A percentile compares a stretch with the other conserved stretches of the same genome.
Conservation (phyloP, 208 protist genomes). For the Acanthamoeba triangularis region DNA sequence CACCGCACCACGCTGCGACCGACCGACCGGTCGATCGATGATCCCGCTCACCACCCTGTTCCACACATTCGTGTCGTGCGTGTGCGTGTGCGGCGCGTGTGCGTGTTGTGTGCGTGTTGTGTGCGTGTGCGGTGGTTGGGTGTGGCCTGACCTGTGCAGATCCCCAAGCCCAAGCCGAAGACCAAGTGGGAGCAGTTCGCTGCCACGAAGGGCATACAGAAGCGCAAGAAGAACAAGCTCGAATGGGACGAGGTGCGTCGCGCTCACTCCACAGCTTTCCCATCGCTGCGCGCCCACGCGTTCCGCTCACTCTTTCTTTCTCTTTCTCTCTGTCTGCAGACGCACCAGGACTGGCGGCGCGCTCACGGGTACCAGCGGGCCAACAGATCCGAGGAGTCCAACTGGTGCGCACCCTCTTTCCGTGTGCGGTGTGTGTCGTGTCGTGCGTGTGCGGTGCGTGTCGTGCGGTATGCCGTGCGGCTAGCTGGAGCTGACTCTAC, state of each 20-base stretch:
- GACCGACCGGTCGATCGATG: no score
- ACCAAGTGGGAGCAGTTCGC: constrained; percentile 74
- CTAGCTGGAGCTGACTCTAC: neutral
- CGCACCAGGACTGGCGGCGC: constrained; percentile 73
- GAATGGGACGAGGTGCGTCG: constrained; percentile 71
- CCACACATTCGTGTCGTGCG: no score
- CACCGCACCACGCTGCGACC: no score
- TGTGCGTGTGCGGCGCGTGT: neutral
- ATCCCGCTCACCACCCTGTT: no score
- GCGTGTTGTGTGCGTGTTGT: neutral
- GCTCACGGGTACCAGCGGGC: constrained; percentile 72
- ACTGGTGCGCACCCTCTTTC: neutral
- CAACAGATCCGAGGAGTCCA: constrained; percentile 57
- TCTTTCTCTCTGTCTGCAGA: neutral
- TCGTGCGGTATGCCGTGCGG: no score
- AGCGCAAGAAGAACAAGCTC: constrained; percentile 77
- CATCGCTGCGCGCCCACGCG: neutral
- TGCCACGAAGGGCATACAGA: constrained; percentile 69
- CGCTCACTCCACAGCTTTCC: neutral
- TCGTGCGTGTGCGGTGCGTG: no score
- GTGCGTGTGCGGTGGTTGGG: neutral
- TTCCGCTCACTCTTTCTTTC: neutral
- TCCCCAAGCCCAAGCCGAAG: constrained; percentile 66
- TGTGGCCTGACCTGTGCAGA: neutral
- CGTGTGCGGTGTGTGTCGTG: neutral